Percentiles rank a stretch among this genome's conserved stretches.
Conservation (phyloP, 768 basidiomycete genomes). For the Pilatotrama ljubarskyi region DNA sequence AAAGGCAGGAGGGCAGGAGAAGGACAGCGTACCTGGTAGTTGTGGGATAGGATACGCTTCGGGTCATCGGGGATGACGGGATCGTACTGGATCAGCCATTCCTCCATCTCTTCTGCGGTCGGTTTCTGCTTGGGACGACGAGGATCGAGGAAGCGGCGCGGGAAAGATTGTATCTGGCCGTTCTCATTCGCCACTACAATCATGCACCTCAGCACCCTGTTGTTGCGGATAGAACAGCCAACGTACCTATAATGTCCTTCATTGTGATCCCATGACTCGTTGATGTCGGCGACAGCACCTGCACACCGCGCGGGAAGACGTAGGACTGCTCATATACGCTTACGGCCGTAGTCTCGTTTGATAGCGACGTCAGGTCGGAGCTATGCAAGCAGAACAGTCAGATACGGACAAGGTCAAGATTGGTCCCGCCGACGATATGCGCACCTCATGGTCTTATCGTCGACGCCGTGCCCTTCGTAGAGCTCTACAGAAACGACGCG, state of each 20-base stretch:
- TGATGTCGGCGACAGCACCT: slow-evolving; percentile 69
- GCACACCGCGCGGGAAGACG: slow-evolving; percentile 67
- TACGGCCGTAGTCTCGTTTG: slow-evolving; percentile 52
- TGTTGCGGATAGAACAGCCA: background rate
- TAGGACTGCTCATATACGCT: slow-evolving; percentile 69
- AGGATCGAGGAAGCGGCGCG: slow-evolving; percentile 76
- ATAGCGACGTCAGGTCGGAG: slow-evolving; percentile 55
- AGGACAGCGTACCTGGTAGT: slow-evolving; percentile 51
- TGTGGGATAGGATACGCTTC: slow-evolving; percentile 54
- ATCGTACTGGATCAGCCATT: slow-evolving; percentile 84
- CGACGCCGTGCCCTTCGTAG: slow-evolving; percentile 72
- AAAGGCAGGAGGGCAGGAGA: background rate
- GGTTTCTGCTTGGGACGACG: slow-evolving; percentile 78
- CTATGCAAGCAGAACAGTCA: slow-evolving; percentile 33
- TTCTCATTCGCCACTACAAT: slow-evolving; percentile 71
- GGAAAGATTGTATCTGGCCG: slow-evolving; percentile 72
- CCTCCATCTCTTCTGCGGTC: slow-evolving; percentile 78
- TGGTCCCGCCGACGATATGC: slow-evolving; percentile 26
- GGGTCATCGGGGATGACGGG: slow-evolving; percentile 73
- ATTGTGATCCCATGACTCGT: slow-evolving; percentile 88
- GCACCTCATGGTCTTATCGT: slow-evolving; percentile 74
- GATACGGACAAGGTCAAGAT: background rate
- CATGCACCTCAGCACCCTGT: background rate
- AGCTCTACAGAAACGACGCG: slow-evolving; percentile 82
- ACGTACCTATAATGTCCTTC: slow-evolving; percentile 83